Conservation (phyloP, 139 green algal genomes). For the Chlorella sp. region DNA sequence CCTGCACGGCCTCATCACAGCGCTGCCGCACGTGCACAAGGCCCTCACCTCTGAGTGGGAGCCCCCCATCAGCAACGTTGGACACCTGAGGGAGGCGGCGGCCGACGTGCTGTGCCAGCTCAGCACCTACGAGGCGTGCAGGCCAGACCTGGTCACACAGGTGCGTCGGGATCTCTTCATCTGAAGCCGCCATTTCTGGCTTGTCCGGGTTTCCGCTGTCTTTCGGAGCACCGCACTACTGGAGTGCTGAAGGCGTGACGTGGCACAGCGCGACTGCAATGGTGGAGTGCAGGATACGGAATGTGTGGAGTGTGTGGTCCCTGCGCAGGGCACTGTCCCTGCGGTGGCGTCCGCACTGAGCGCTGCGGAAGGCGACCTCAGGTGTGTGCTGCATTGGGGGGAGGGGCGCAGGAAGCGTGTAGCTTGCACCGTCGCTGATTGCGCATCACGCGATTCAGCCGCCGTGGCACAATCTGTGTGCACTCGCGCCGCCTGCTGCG, state of each 20-base stretch:
- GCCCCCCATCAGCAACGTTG: too few relatives aligned
- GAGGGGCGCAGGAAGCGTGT: not conserved
- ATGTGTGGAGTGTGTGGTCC: too few relatives aligned
- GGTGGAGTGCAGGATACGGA: too few relatives aligned
- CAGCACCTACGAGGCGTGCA: not conserved
- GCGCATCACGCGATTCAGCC: not conserved
- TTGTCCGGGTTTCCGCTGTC: too few relatives aligned
- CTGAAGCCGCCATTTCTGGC: too few relatives aligned
- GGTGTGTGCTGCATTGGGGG: not conserved
- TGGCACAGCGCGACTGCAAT: too few relatives aligned
- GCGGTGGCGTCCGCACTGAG: too few relatives aligned
- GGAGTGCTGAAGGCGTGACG: too few relatives aligned
- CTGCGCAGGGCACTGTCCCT: too few relatives aligned
- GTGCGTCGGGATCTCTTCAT: conserved; percentile 5
- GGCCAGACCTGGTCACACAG: conserved; percentile 4
- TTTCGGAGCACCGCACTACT: too few relatives aligned
- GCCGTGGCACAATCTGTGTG: not conserved
- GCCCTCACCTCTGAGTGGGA: conserved; percentile 2
- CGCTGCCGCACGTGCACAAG: conserved; percentile 2
- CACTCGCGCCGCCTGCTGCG: not conserved
- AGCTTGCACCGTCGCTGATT: not conserved
- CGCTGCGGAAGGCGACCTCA: not conserved
- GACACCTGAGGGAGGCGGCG: conserved; percentile 22
- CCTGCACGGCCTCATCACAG: not conserved
- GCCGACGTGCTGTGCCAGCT: conserved; percentile 22